Evolutionary conservation across 495 filamentous ascomycete genomes (phyloP).

Genomic region (Daldinia childiae): DNA sequence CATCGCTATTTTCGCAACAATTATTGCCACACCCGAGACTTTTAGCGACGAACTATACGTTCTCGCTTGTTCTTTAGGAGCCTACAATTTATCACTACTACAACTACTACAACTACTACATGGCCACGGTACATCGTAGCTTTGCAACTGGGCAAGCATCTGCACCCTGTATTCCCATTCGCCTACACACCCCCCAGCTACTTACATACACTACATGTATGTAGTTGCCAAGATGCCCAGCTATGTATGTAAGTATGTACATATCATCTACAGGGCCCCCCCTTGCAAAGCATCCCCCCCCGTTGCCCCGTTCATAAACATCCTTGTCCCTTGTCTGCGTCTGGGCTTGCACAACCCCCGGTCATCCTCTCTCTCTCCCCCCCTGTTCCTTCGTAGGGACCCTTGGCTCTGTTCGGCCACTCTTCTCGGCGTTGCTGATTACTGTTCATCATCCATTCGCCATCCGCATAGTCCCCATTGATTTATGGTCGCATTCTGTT

Average conservation of each 20-base stretch:
- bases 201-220: not conserved
- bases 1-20: slow-evolving; percentile 4
- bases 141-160: slow-evolving; percentile 5
- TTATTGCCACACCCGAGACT: slow-evolving; percentile 37
- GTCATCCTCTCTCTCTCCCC: slow-evolving; percentile 14
- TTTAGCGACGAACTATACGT: slow-evolving; percentile 32
- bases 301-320: slow-evolving; percentile 28
- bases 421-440: slow-evolving; percentile 44
- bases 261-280: slow-evolving; percentile 29
- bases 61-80: slow-evolving; percentile 14
- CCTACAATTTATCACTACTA: not conserved
- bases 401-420: slow-evolving; percentile 40
- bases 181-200: slow-evolving; percentile 21
- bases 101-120: not conserved
- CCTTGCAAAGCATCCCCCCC: slow-evolving; percentile 18
- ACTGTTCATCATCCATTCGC: slow-evolving; percentile 44
- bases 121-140: slow-evolving; percentile 5
- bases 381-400: slow-evolving; percentile 34
- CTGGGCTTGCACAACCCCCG: slow-evolving; percentile 42
- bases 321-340: slow-evolving; percentile 39
- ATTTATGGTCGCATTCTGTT: slow-evolving; percentile 43
- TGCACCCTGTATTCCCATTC: slow-evolving; percentile 19
- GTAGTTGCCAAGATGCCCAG: slow-evolving; percentile 16
- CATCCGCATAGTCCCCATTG: slow-evolving; percentile 34
- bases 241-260: not conserved